Base-by-base conservation (phyloP, 176 grass and related monocot genomes). In the Cenchrus purpureus region DNA sequence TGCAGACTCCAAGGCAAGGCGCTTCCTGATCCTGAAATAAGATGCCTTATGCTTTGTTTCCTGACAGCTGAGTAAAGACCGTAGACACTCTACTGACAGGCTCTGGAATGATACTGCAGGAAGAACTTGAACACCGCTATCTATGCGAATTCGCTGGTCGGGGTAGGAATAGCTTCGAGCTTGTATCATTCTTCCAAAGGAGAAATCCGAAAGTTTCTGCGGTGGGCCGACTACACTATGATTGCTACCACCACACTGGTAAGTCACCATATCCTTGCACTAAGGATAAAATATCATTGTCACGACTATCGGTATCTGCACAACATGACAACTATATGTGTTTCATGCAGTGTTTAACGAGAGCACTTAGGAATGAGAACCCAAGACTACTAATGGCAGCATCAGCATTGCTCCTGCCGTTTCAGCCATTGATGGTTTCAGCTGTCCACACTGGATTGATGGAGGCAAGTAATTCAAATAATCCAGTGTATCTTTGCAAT, bases 141-240 rank as follows among this genome's bases (percentile, higher is more conserved):
- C 9, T 98, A 98, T 32, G 96, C 93, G 37, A 95, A 95, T 84
- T 98, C 93, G 2, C 82, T 98, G 45, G 83, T 98, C 19, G 96
- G 96, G 32, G 85, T 98, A 51, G 96, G 96, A 75, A 79, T 98
- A 83, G 96, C 96, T 69, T 98, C 96, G 0, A 89, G 91, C 50
- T 67, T 98, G 60, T 98, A 98, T 68, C 93, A 98, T 83, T 90
- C 81, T 84, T 98, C 93, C 56, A 87, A 83, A 87, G 97, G 93
- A 80, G 45, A 91, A 83, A 60, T 85, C 19, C 80, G 88, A 51
- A 98, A 91, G 74, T 79, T 90, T 76, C 79, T 98, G 12, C 76
- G 85, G 77, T 98, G 93, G 97, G 97, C 91, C 3, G 97, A 98
- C 83, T 98, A 98, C 25, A 98, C 91, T 45, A 95, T 94, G 93